Evolutionary conservation across 2,329 filamentous ascomycete genomes (phyloP).

Genomic region (Paramyrothecium roridum): DNA sequence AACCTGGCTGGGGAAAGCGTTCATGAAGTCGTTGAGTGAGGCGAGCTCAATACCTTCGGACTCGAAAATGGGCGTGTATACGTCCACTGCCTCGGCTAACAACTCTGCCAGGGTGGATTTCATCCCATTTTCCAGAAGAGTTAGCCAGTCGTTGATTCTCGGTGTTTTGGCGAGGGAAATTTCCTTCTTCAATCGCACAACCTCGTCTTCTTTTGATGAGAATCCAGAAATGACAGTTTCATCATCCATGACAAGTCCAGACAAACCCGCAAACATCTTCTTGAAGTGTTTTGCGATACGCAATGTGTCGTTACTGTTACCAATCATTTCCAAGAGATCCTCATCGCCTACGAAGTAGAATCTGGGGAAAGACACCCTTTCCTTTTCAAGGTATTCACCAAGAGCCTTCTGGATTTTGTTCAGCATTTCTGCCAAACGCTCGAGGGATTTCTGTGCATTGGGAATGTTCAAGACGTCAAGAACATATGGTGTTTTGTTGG

Average conservation of each 20-base stretch:
- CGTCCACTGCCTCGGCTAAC: constrained; percentile 78
- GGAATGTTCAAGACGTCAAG: constrained; percentile 95
- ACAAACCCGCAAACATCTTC: constrained; percentile 99
- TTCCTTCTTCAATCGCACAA: constrained; percentile 81
- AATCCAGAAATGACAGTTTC: constrained; percentile 87
- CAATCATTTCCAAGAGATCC: constrained; percentile 97
- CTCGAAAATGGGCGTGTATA: constrained; percentile 76
- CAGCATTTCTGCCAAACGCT: constrained; percentile 91
- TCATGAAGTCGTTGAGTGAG: constrained; percentile 77
- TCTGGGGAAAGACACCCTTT: constrained; percentile 93
- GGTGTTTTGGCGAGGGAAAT: constrained; percentile 92
- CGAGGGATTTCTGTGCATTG: constrained; percentile 91
- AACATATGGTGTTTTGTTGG: constrained; percentile 92
- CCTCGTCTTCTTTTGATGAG: constrained; percentile 92
- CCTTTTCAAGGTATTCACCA: constrained; percentile 96
- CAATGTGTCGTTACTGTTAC: constrained; percentile 95
- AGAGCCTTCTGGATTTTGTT: constrained; percentile 99
- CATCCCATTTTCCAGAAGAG: constrained; percentile 87
- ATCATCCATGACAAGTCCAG: constrained; percentile 86
- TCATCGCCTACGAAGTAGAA: constrained; percentile 99
- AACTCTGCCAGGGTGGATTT: constrained; percentile 90
- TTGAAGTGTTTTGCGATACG: constrained; percentile 98
- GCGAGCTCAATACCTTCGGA: constrained; percentile 66
- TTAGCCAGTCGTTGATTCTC: constrained; percentile 98
- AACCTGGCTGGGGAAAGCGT: constrained; percentile 85